phyloP scores from a whole-genome alignment of 2,329 filamentous ascomycete species.

The Fusarium guadeloupense region DNA sequence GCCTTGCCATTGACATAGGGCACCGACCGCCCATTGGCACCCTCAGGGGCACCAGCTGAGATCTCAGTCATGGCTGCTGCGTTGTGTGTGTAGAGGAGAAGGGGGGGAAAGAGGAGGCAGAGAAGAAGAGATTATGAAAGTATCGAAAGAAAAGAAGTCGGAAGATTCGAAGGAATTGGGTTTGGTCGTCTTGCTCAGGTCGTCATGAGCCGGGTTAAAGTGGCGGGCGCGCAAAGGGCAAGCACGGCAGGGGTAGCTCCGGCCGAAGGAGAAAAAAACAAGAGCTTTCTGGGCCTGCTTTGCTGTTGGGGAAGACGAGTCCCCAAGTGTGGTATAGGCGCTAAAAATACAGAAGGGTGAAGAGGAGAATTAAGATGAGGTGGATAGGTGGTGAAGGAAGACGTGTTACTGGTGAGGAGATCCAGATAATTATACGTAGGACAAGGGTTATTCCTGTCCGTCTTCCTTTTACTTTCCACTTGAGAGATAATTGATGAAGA shows the following conservation, averaged over 20 bases:
- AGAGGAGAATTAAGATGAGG: slow-evolving; percentile 34
- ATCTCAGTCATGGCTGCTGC: slow-evolving; percentile 59
- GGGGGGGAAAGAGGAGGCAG: slow-evolving; percentile 9
- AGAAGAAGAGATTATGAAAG: slow-evolving; percentile 26
- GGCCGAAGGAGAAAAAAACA: slow-evolving; percentile 36
- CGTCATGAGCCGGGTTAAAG: slow-evolving; percentile 42
- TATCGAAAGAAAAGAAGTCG: slow-evolving; percentile 21
- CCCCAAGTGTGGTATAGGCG: slow-evolving; percentile 38
- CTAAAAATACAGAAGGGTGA: slow-evolving; percentile 44
- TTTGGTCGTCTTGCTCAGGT: slow-evolving; percentile 39
- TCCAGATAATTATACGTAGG: slow-evolving; percentile 29
- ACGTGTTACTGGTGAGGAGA: slow-evolving; percentile 25
- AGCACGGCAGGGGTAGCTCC: slow-evolving; percentile 42
- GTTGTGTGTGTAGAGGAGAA: slow-evolving; percentile 40
- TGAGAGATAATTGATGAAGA: neutral
- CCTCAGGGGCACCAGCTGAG: slow-evolving; percentile 52
- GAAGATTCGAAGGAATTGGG: slow-evolving; percentile 25
- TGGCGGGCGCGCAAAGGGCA: slow-evolving; percentile 29
- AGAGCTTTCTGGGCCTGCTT: slow-evolving; percentile 21
- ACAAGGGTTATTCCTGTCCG: slow-evolving; percentile 19
- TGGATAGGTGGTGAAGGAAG: slow-evolving; percentile 24
- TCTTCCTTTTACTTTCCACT: slow-evolving; percentile 23
- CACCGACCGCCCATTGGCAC: slow-evolving; percentile 59
- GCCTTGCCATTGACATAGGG: slow-evolving; percentile 66
- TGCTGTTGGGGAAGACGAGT: slow-evolving; percentile 32